These are phyloP conservation scores for Beauveria australis DNA, from an alignment of 2,329 filamentous ascomycete genomes.

Conservation along the genomic window DNA sequence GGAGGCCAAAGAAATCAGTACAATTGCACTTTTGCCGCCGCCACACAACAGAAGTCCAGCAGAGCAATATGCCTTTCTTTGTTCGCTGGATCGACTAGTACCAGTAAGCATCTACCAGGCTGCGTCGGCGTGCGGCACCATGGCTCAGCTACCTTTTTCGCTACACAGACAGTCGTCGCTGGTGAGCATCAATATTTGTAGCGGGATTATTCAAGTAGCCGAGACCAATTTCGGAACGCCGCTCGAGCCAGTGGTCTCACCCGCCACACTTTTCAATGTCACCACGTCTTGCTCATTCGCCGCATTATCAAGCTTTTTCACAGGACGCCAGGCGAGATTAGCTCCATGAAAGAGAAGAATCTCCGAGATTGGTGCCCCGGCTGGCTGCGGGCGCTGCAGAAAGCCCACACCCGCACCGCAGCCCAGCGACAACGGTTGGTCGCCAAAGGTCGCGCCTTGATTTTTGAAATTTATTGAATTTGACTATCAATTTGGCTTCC, in stretches of 20 bases:
- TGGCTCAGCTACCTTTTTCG: neutral
- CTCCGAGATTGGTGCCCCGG: slow-evolving; percentile 1
- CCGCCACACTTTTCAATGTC: neutral
- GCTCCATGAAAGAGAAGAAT: neutral
- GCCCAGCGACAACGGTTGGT: neutral
- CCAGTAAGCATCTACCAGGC: too few species aligned
- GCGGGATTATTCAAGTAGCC: neutral
- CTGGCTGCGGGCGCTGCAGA: neutral
- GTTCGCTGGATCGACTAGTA: neutral
- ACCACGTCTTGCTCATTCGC: neutral
- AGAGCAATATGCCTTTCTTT: neutral
- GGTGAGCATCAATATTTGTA: neutral
- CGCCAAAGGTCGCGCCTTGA: neutral
- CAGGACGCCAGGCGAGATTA: neutral
- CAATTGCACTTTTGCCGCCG: neutral
- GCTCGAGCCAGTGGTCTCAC: slow-evolving; percentile 1
- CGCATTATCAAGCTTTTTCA: neutral
- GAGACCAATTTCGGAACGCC: slow-evolving; percentile 4
- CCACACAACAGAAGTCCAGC: neutral
- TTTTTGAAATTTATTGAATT: neutral
- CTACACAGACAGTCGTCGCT: too few species aligned
- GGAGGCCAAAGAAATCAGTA: neutral
- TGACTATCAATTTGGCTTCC: neutral
- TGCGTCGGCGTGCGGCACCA: neutral
- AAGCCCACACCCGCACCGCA: neutral